Percentiles rank a stretch among this genome's conserved stretches.
Evolutionary conservation across 2,329 filamentous ascomycete species (phyloP).

Genomic region (Alternaria arborescens): DNA sequence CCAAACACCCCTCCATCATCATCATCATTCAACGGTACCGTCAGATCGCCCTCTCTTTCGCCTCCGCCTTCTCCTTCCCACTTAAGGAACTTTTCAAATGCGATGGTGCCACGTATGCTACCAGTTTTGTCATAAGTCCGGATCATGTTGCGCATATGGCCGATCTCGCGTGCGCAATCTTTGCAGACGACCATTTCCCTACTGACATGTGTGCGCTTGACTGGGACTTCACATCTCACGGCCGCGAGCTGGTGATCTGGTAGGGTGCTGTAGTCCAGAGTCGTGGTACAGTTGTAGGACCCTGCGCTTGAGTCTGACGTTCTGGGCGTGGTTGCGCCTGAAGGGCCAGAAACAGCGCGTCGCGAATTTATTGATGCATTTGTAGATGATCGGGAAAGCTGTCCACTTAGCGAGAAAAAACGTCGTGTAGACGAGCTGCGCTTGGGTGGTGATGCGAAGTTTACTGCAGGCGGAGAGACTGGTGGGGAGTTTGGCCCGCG

Average conservation of each 20-base stretch:
- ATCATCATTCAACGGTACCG: slow-evolving; percentile 29
- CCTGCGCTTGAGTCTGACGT: slow-evolving; percentile 24
- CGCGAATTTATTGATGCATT: slow-evolving; percentile 28
- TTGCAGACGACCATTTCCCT: slow-evolving; percentile 41
- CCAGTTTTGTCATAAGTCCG: slow-evolving; percentile 41
- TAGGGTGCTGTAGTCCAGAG: slow-evolving; percentile 32
- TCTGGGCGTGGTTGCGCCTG: slow-evolving; percentile 17
- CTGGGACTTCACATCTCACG: slow-evolving; percentile 28
- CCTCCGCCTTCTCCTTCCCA: slow-evolving; percentile 30
- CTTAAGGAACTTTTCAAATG: slow-evolving; percentile 43
- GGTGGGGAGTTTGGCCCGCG: slow-evolving; percentile 43
- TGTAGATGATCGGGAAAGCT: slow-evolving; percentile 36
- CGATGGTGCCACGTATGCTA: slow-evolving; percentile 39
- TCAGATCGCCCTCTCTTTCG: slow-evolving; percentile 29
- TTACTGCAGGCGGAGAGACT: slow-evolving; percentile 25
- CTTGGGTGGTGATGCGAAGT: slow-evolving; percentile 26
- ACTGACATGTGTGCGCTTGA: slow-evolving; percentile 33
- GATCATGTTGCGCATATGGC: slow-evolving; percentile 44
- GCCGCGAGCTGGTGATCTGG: slow-evolving; percentile 39
- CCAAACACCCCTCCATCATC: slow-evolving; percentile 19
- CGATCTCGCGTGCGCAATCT: slow-evolving; percentile 37
- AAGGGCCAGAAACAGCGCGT: slow-evolving; percentile 28
- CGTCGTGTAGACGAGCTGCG: slow-evolving; percentile 34
- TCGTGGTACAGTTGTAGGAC: slow-evolving; percentile 16
- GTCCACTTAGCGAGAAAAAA: slow-evolving; percentile 36